Evolutionary conservation across 176 grass and related monocot genomes (phyloP).

Genomic region (Aegilops tauschii): DNA sequence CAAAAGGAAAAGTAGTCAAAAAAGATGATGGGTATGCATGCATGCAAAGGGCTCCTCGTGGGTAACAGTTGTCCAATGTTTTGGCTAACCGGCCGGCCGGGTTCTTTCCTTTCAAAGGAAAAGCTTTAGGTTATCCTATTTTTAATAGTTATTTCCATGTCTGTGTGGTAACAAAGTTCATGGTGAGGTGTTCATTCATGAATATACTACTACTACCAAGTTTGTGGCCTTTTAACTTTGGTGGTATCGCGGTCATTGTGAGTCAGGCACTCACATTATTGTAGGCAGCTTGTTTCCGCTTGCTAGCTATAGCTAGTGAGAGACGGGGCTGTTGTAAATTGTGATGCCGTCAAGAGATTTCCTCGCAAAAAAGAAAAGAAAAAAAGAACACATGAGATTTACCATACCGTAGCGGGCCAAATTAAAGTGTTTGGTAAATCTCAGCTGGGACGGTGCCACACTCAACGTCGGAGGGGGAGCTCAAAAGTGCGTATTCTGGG

Average conservation of each 20-base stretch:
- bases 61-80: slow-evolving; percentile 1
- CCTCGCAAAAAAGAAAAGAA: no score
- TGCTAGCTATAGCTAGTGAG: no score
- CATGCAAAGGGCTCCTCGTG: background rate
- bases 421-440: no score
- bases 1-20: slow-evolving; percentile 24
- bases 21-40: slow-evolving; percentile 24
- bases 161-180: background rate
- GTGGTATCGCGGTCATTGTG: background rate
- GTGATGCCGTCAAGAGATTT: no score
- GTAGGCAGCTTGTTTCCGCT: background rate
- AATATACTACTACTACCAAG: background rate
- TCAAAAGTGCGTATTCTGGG: no score
- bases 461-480: no score
- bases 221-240: background rate
- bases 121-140: background rate
- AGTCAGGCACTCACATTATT: background rate
- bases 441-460: no score
- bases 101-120: background rate
- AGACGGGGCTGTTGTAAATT: no score
- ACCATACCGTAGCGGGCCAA: no score
- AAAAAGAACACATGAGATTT: no score
- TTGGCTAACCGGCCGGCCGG: background rate
- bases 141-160: background rate
- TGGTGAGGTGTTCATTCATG: background rate